Evolutionary conservation across 2,329 filamentous ascomycete species (phyloP).

Genomic region (Diaporthe eres): DNA sequence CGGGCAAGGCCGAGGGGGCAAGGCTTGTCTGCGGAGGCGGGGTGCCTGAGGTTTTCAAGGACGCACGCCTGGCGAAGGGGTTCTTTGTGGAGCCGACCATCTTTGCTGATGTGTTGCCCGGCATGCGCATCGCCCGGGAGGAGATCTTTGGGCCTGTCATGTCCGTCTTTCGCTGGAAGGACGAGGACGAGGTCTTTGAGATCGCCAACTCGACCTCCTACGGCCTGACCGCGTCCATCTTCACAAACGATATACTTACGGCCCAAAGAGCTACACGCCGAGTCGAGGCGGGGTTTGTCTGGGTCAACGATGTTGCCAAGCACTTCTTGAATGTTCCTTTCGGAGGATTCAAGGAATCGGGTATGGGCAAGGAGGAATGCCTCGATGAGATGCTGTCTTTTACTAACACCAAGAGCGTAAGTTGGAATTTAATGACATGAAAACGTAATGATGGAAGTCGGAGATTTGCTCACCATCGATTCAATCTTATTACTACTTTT

Average conservation of each 20-base stretch:
- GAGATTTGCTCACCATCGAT: not conserved
- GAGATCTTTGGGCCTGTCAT: constrained; percentile 30
- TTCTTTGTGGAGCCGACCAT: constrained; percentile 31
- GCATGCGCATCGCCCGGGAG: constrained; percentile 30
- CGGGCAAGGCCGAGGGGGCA: constrained; percentile 11
- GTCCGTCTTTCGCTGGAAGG: not conserved
- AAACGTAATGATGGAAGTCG: not conserved
- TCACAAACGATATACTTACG: constrained; percentile 11
- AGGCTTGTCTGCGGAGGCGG: not conserved
- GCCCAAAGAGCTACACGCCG: not conserved
- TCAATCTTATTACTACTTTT: not conserved
- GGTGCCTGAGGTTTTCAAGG: not conserved
- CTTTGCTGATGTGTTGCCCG: constrained; percentile 8
- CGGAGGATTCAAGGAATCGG: constrained; percentile 6
- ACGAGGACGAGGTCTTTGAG: constrained; percentile 6
- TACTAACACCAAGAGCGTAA: not conserved
- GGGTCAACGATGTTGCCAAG: constrained; percentile 16
- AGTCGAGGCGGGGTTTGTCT: constrained; percentile 5
- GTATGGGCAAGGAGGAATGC: constrained; percentile 20
- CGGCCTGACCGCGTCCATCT: constrained; percentile 13
- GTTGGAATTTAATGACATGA: constrained; percentile 10
- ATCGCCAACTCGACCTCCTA: constrained; percentile 13
- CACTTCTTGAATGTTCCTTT: constrained; percentile 14
- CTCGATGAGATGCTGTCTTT: constrained; percentile 11
- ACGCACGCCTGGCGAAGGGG: not conserved